Conservation (phyloP, 2,329 filamentous ascomycete species). For the Pezicula carpinea region DNA sequence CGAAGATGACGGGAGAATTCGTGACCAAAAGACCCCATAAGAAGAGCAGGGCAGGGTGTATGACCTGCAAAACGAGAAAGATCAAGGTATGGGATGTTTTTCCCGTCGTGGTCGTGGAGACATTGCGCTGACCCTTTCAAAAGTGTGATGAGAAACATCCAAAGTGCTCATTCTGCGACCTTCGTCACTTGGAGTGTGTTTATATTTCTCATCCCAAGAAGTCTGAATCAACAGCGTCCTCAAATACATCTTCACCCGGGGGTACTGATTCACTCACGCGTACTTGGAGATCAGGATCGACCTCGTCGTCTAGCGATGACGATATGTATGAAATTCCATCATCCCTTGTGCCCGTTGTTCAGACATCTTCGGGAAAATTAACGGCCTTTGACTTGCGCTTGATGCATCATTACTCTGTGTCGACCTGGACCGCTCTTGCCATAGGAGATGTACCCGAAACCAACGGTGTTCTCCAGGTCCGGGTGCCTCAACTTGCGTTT, state of each 20-base stretch:
- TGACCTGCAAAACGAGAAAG: constrained; percentile 25
- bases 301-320: not conserved
- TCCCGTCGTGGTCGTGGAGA: not conserved
- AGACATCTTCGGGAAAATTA: constrained; percentile 13
- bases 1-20: constrained; percentile 16
- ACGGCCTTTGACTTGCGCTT: constrained; percentile 19
- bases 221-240: not conserved
- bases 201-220: constrained; percentile 11
- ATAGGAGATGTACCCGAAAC: constrained; percentile 9
- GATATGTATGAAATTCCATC: constrained; percentile 2
- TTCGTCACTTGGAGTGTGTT: constrained; percentile 21
- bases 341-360: constrained; percentile 9
- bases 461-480: constrained; percentile 11
- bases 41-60: constrained; percentile 26
- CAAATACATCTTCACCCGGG: not conserved
- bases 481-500: constrained; percentile 24
- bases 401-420: constrained; percentile 25
- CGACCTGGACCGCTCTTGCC: constrained; percentile 16
- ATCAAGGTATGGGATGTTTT: constrained; percentile 20
- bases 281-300: not conserved
- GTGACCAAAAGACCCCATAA: constrained; percentile 26
- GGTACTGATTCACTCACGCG: not conserved
- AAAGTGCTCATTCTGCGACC: constrained; percentile 23
- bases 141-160: constrained; percentile 26
- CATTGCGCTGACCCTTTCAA: constrained; percentile 6